Base-by-base conservation (phyloP, 345 rosid genomes). In the Iberis pinnata region DNA sequence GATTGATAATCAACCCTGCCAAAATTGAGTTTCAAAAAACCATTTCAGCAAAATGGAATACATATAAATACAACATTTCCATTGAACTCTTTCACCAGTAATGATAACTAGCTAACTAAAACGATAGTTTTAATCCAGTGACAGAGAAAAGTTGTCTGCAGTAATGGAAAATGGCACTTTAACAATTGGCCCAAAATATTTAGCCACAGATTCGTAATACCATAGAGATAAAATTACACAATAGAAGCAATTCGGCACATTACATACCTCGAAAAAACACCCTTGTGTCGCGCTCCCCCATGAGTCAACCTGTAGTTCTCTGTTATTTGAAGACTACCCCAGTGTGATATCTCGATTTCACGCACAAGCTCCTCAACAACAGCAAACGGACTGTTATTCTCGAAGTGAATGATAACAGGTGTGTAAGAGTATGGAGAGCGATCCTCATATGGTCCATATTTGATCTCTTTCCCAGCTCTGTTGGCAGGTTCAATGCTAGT, bases 1-100 rank as follows among this genome's bases (percentile, higher is more conserved):
- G 92, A 77, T 54, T 93, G 99, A 76, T 86, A 93, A 12, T 93
- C 99, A 70, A 93, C 88, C 85, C 99, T 93, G 89, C 72, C 68
- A 78, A 70, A 53, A 63, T 41, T 43, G 26, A 39, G 27, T 24
- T 5, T 61, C 58, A 36, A 43, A 43, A 38, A 64, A 61, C 29
- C 37, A 55, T 40, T 43, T 52, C 41, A 46, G 18, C 14, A 53
- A 22, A 53, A 17, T 17, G 31, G 9, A 27, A 31, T 59, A 52
- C 25, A 2, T n/a, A 52, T 15, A 26, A 14, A 43, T 12, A 65
- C 41, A 41, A 22, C 32, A 27, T 27, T 27, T 27, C 32, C 32
- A 27, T 27, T 27, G 5, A 27, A 27, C 32, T 3, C 32, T 4
- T 27, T 27, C 32, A 27, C 8, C 32, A 5, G 32, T 22, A 12